phyloP scores from a whole-genome alignment of 768 basidiomycete species.

The Galerina marginata region DNA sequence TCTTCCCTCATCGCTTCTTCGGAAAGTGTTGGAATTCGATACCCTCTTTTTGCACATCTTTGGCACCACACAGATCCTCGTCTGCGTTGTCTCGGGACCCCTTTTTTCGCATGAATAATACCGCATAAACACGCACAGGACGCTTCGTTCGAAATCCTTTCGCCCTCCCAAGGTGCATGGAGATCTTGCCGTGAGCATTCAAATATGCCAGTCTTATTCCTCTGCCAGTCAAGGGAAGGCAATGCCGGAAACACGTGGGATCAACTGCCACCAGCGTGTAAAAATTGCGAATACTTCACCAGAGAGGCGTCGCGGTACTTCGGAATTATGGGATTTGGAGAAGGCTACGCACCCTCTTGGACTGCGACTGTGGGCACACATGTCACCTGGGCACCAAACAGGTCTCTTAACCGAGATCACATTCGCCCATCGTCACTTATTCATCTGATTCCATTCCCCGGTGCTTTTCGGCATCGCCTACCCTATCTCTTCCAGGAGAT shows the following conservation, averaged over 20 bases:
- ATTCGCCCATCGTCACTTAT: conserved; percentile 32
- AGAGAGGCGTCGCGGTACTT: conserved; percentile 60
- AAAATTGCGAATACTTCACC: conserved; percentile 31
- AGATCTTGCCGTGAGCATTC: conserved; percentile 19
- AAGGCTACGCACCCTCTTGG: conserved; percentile 42
- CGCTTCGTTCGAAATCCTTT: conserved; percentile 20
- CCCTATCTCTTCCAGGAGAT: conserved; percentile 13
- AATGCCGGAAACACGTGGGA: conserved; percentile 54
- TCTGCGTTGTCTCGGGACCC: conserved; percentile 60
- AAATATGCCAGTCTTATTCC: conserved; percentile 17
- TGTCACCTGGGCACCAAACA: conserved; percentile 29
- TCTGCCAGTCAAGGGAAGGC: conserved; percentile 44
- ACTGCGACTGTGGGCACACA: conserved; percentile 2
- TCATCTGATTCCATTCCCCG: conserved; percentile 20
- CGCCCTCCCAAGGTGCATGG: conserved; percentile 29
- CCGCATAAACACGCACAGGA: conserved; percentile 33
- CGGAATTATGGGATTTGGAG: conserved; percentile 40
- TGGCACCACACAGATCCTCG: conserved; percentile 49
- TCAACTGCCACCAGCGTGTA: conserved; percentile 26
- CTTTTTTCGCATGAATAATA: conserved; percentile 27
- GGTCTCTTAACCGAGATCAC: conserved; percentile 20
- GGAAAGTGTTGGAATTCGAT: conserved; percentile 48
- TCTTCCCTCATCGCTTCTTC: conserved; percentile 51
- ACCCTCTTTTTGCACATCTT: conserved; percentile 23
- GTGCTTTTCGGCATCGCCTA: not conserved